Base-by-base conservation (phyloP, 345 rosid species). In the Eutrema japonicum region DNA sequence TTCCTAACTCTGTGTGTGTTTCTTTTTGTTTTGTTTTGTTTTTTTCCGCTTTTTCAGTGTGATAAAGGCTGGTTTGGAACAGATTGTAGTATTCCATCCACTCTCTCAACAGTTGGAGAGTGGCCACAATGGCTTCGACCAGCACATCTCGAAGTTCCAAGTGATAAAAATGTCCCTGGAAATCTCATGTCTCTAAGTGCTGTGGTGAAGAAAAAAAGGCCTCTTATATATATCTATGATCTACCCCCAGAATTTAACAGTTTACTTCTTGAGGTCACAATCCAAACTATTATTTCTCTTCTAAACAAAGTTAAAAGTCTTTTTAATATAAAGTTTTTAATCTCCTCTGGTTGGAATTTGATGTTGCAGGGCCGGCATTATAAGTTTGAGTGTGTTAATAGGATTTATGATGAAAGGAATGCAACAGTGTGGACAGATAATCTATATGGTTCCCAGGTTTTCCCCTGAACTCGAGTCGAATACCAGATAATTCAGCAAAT, bases 101-200 rank as follows among this genome's bases (percentile, higher is more conserved):
- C 88, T 61, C 27, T 74, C 49, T 89, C 97, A 8, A 77, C 97
- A 22, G 80, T 94, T 18, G 83, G 85, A 66, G 92, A 87, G 58
- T 91, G 95, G 97, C 98, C 98, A 60, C 80, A 66, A 68, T 94
- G 97, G 98, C 90, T 94, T 78, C 84, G 86, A 58, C 98, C 97
- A 70, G 93, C 97, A 76, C 91, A 82, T 52, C 70, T 94, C 68
- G 85, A 87, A 75, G 76, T 91, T 72, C 93, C 96, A 37, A 61
- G 78, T 48, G 77, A 70, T 64, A 71, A 58, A 64, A 12, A 76
- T 29, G 43, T 66, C 71, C 72, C 78, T 6, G 82, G 78, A 50
- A 78, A 81, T 76, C 76, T 85, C 76, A 73, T 75, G 59, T 80
- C 76, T 73, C 85, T 94, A 71, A 87, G 84, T 76, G 93, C 89